phyloP scores from a whole-genome alignment of 1,284 basidiomycete species.

The Termitomyces sp. region DNA sequence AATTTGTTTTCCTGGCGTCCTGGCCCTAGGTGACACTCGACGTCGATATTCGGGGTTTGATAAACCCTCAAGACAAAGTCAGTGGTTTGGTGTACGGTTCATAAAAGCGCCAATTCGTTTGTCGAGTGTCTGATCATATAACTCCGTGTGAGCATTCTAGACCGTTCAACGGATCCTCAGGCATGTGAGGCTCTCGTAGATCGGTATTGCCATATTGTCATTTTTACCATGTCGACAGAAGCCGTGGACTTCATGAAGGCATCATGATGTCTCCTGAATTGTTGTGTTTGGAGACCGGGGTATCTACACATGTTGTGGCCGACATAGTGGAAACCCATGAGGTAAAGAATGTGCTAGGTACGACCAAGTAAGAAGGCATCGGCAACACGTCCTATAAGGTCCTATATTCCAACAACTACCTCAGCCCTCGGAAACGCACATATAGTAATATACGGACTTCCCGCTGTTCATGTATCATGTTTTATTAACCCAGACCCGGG shows the following conservation, averaged over 20 bases:
- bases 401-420: too few species aligned
- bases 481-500: too few species aligned
- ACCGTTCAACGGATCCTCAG: neutral
- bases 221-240: neutral
- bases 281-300: neutral
- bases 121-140: neutral
- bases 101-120: neutral
- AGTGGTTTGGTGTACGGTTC: neutral
- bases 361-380: too few species aligned
- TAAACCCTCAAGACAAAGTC: neutral
- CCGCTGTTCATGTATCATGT: too few species aligned
- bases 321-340: neutral
- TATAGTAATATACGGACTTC: too few species aligned
- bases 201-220: neutral
- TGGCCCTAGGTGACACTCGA: neutral
- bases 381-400: too few species aligned
- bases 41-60: neutral
- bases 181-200: neutral
- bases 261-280: neutral
- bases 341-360: too few species aligned
- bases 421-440: too few species aligned
- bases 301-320: neutral
- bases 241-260: neutral
- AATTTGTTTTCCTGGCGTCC: too few species aligned
- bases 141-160: neutral